phyloP scores from a whole-genome alignment of 257 asterid species.

The Fraxinus cuspidata region DNA sequence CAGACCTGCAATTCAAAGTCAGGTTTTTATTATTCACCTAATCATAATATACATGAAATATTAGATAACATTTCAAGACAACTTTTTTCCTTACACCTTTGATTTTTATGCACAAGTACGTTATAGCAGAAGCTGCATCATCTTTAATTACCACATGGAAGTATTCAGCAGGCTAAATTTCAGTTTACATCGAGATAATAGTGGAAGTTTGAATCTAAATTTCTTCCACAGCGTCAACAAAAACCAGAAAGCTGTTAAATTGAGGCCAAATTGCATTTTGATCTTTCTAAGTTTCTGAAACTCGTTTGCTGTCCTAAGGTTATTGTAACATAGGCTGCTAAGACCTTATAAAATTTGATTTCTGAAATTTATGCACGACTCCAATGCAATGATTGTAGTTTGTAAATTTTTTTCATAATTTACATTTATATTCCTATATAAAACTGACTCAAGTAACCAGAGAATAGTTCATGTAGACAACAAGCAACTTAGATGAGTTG shows the following conservation, averaged over 20 bases:
- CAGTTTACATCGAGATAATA: not conserved
- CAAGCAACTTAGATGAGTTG: not conserved
- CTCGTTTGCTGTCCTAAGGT: not conserved
- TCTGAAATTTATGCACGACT: not conserved
- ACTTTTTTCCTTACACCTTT: not conserved
- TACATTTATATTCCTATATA: not conserved
- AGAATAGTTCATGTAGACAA: not conserved
- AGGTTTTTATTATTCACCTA: conserved; percentile 20
- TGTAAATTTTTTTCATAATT: not conserved
- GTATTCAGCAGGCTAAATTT: not conserved
- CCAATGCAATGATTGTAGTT: not conserved
- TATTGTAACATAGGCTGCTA: not conserved
- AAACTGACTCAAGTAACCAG: not conserved
- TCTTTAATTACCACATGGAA: not conserved
- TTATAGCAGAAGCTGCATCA: conserved; percentile 1
- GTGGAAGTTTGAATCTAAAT: too few relatives aligned
- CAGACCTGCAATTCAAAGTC: conserved; percentile 63
- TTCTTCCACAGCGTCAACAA: not conserved
- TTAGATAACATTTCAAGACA: not conserved
- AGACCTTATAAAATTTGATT: not conserved
- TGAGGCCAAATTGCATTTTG: not conserved
- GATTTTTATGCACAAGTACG: not conserved
- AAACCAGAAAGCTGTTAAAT: not conserved
- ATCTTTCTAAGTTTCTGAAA: not conserved
- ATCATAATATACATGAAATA: conserved; percentile 8